A percentile compares a stretch with the other conserved stretches of the same genome.
These are phyloP conservation scores for Asterionellopsis glacialis DNA, from an alignment of 108 stramenopile genomes.

Conservation along the genomic window DNA sequence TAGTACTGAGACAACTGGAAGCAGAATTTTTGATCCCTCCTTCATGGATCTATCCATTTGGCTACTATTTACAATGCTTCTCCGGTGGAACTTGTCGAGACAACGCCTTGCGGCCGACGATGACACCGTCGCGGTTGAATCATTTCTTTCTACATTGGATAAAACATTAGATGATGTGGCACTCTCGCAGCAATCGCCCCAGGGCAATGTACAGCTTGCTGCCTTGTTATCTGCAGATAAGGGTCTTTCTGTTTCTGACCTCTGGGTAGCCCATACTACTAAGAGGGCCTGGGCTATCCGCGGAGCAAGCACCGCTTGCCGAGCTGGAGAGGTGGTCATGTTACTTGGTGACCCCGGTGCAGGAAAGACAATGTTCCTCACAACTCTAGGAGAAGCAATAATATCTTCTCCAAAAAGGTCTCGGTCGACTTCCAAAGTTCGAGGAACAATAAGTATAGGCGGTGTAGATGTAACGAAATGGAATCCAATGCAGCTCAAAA, in stretches of 20 bases:
- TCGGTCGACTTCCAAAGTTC: conserved; percentile 55
- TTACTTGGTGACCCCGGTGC: conserved; percentile 70
- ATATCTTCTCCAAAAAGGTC: conserved; percentile 58
- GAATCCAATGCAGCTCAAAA: conserved; percentile 61
- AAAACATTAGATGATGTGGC: conserved; percentile 41
- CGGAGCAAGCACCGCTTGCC: conserved; percentile 67
- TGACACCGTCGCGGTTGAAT: conserved; percentile 16
- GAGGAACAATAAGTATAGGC: conserved; percentile 58
- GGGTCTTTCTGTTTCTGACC: conserved; percentile 65
- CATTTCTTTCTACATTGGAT: conserved; percentile 40
- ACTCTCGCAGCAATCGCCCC: conserved; percentile 13
- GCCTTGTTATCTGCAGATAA: conserved; percentile 60
- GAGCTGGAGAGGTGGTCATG: conserved; percentile 68
- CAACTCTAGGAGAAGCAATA: conserved; percentile 71
- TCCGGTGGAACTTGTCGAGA: conserved; percentile 34
- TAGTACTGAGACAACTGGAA: conserved; percentile 10
- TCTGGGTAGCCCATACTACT: conserved; percentile 81
- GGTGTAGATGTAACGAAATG: conserved; percentile 73
- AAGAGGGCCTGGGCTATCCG: conserved; percentile 76
- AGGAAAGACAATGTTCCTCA: conserved; percentile 75
- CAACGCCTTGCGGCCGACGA: conserved; percentile 25
- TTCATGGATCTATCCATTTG: conserved; percentile 52
- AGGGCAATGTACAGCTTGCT: conserved; percentile 27
- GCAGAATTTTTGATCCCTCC: conserved; percentile 37
- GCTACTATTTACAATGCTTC: conserved; percentile 37